Conservation (phyloP, 768 basidiomycete species). For the Sarcomyxa edulis region DNA sequence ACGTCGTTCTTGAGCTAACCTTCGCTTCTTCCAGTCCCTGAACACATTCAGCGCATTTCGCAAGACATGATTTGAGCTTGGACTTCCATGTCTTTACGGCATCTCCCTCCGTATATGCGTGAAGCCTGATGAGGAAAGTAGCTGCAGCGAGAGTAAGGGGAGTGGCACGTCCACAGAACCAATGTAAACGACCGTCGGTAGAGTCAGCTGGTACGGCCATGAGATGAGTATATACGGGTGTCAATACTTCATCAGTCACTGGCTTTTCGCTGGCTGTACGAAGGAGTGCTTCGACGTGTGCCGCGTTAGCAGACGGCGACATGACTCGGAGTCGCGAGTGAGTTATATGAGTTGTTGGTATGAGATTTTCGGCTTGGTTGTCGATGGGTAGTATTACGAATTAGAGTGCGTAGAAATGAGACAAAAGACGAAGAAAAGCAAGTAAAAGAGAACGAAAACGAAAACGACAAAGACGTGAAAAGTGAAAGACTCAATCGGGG, state of each 20-base stretch:
- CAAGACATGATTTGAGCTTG: constrained; percentile 48
- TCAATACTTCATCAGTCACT: constrained; percentile 44
- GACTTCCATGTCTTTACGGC: constrained; percentile 61
- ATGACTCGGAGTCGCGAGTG: constrained; percentile 3
- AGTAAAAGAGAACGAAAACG: constrained; percentile 11
- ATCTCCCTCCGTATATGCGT: constrained; percentile 66
- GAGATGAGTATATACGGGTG: constrained; percentile 46
- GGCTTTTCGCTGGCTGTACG: constrained; percentile 53
- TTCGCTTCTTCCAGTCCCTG: constrained; percentile 62
- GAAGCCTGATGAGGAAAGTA: constrained; percentile 75
- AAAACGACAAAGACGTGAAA: neutral
- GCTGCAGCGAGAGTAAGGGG: constrained; percentile 59
- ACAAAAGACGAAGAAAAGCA: too few species aligned
- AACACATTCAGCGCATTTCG: constrained; percentile 67
- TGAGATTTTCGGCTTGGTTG: too few species aligned
- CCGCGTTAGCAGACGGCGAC: too few species aligned
- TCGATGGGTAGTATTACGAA: too few species aligned
- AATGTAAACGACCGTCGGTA: constrained; percentile 49
- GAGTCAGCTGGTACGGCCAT: constrained; percentile 36
- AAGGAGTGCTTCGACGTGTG: constrained; percentile 45
- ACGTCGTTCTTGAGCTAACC: constrained; percentile 63
- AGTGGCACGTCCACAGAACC: constrained; percentile 72
- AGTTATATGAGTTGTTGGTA: too few species aligned
- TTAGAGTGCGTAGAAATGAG: too few species aligned
- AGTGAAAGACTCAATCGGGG: neutral